Percentiles rank a stretch among this genome's conserved stretches.
Conservation (phyloP, 768 basidiomycete species). For the Sistotremastrum niveocremeum region DNA sequence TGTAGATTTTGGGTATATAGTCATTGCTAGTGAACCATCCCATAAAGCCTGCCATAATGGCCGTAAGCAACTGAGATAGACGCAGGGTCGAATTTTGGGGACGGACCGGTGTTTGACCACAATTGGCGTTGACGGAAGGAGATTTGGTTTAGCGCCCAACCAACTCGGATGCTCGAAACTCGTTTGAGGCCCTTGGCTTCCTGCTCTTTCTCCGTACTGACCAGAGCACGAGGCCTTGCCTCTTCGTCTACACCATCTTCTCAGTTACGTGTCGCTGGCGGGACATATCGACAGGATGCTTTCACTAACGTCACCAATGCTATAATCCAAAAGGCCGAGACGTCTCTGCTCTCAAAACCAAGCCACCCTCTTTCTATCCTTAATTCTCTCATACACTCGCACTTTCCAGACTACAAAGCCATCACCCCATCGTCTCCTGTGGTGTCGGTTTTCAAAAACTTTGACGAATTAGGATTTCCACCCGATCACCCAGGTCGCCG, state of each 20-base stretch:
- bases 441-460: conserved; percentile 84
- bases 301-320: conserved; percentile 77
- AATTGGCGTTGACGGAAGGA: neutral
- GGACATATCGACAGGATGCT: conserved; percentile 59
- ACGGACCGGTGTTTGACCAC: neutral
- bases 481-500: conserved; percentile 86
- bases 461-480: conserved; percentile 93
- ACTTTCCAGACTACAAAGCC: conserved; percentile 64
- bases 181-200: neutral
- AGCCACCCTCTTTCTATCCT: conserved; percentile 82
- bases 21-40: too few species aligned
- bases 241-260: conserved; percentile 2
- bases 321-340: conserved; percentile 69
- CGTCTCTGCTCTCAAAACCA: conserved; percentile 60
- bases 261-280: conserved; percentile 33
- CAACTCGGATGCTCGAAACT: neutral
- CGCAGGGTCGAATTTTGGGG: neutral
- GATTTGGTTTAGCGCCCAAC: neutral
- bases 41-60: too few species aligned
- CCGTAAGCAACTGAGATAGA: too few species aligned
- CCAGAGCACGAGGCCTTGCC: neutral
- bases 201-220: neutral
- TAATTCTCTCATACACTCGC: conserved; percentile 68
- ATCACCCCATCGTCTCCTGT: conserved; percentile 73
- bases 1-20: too few species aligned